Evolutionary conservation across 129 eudicot species (phyloP), one percentile per base, ranked within the genome.

Genomic region (Chrysanthemum lavandulifolium): DNA sequence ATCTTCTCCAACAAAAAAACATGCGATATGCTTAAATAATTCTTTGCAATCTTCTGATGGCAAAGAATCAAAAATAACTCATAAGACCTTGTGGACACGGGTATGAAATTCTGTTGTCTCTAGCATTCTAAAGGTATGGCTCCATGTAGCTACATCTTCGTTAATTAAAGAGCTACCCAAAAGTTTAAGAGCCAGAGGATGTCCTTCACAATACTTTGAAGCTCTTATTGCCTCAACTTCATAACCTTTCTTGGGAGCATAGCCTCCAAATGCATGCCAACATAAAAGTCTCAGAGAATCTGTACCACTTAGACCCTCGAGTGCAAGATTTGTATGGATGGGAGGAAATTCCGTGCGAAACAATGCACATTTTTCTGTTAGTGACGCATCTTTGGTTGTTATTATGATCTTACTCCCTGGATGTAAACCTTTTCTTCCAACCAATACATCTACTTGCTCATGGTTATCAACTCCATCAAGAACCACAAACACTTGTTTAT

Each of bases 391-490:
- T 58, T 78, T 71, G 5, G 84, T 75, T 18, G 78, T 81, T 33
- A 75, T 23, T 25, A 81, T 71, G 31, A 81, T 76, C 73, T 69
- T 80, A 16, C 80, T 80, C 16, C 80, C 80, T 0, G 53, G 73
- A 31, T 51, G 54, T 74, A 74, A 31, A 15, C 74, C 40, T 63
- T 10, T 71, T 40, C 9, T 62, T 8, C 65, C 65, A 1, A 60
- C 27, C 51, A 36, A 36, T 21, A 64, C 10, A 64, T 64, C 68
- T 33, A 64, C 25, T 15, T 64, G 68, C 50, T 64, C 68, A 64
- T 14, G 40, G 11, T 36, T 64, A n/a, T 33, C 51, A 36, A 64
- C 51, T 0, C 53, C 69, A 65, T 65, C 69, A n/a, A 65, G 69
- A 43, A 65, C 69, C 16, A 65, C 23, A 15, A 65, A 27, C 5